phyloP scores from a whole-genome alignment of 1,284 basidiomycete species.

The Apiotrichum domesticum region DNA sequence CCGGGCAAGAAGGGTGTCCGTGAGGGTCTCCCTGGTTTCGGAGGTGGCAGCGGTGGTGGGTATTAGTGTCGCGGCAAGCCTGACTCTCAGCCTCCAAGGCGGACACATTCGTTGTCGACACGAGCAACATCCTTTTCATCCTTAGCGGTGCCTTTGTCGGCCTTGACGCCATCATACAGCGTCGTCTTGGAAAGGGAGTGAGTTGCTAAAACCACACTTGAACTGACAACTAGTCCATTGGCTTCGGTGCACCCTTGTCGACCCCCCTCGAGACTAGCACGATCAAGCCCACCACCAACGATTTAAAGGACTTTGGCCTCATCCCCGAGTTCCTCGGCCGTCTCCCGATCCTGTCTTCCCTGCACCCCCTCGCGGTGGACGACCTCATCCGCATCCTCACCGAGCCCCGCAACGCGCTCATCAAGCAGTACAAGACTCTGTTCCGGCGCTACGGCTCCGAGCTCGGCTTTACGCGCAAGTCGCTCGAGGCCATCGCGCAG shows the following conservation, averaged over 20 bases:
- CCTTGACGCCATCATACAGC: slow-evolving; percentile 71
- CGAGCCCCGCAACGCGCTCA: slow-evolving; percentile 81
- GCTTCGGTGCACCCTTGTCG: slow-evolving; percentile 68
- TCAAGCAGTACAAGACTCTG: slow-evolving; percentile 79
- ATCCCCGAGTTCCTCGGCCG: slow-evolving; percentile 93
- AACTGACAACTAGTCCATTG: slow-evolving; percentile 61
- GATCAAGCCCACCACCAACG: slow-evolving; percentile 49
- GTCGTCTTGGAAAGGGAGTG: slow-evolving; percentile 75
- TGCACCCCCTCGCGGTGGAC: slow-evolving; percentile 62
- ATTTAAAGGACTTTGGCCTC: slow-evolving; percentile 81
- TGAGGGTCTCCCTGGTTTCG: slow-evolving; percentile 40
- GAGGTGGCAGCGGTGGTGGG: slow-evolving; percentile 32
- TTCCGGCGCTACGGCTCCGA: slow-evolving; percentile 52
- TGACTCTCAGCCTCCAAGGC: slow-evolving; percentile 26
- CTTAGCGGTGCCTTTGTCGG: slow-evolving; percentile 92
- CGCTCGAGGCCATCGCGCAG: slow-evolving; percentile 60
- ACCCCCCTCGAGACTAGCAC: slow-evolving; percentile 9
- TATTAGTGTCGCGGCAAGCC: background rate
- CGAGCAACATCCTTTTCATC: slow-evolving; percentile 81
- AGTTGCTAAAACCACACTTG: slow-evolving; percentile 32
- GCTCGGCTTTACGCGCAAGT: slow-evolving; percentile 45
- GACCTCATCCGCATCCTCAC: slow-evolving; percentile 86
- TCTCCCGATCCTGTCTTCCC: slow-evolving; percentile 75
- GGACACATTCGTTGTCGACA: slow-evolving; percentile 45
- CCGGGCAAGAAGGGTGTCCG: slow-evolving; percentile 38